Conservation (phyloP, 768 basidiomycete genomes). For the Termitomyces sp. region DNA sequence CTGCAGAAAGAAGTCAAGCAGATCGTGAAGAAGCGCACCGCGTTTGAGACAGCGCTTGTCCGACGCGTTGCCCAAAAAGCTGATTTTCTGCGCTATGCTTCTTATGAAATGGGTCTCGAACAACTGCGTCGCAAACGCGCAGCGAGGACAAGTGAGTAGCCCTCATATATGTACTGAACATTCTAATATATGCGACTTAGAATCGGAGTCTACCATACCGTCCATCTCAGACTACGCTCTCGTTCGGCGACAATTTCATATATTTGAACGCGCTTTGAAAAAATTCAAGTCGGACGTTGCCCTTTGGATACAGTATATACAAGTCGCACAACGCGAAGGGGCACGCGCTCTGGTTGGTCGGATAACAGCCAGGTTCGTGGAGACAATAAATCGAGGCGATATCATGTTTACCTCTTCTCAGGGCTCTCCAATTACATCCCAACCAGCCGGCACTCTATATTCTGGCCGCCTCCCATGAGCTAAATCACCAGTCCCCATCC, state of each 20-base stretch:
- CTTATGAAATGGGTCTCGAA: constrained; percentile 90
- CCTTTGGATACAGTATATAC: constrained; percentile 88
- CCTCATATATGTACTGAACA: neutral
- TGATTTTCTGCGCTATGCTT: constrained; percentile 89
- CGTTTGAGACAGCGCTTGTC: constrained; percentile 81
- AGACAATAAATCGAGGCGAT: neutral
- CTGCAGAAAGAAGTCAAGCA: constrained; percentile 74
- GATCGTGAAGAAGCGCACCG: constrained; percentile 82
- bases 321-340: constrained; percentile 77
- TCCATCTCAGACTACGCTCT: constrained; percentile 85
- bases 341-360: constrained; percentile 79
- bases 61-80: constrained; percentile 81
- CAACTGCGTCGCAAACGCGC: constrained; percentile 73
- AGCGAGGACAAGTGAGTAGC: constrained; percentile 61
- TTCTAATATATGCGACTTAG: constrained; percentile 23
- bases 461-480: constrained; percentile 80
- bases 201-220: constrained; percentile 45
- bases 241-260: constrained; percentile 80
- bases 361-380: constrained; percentile 73
- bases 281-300: constrained; percentile 87
- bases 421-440: constrained; percentile 87
- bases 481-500: constrained; percentile 69
- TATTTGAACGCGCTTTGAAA: constrained; percentile 86
- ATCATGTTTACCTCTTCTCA: constrained; percentile 27
- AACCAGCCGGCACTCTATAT: constrained; percentile 77